phyloP scores from a whole-genome alignment of 169 alveolate species.

The Plasmodium falciparum region DNA sequence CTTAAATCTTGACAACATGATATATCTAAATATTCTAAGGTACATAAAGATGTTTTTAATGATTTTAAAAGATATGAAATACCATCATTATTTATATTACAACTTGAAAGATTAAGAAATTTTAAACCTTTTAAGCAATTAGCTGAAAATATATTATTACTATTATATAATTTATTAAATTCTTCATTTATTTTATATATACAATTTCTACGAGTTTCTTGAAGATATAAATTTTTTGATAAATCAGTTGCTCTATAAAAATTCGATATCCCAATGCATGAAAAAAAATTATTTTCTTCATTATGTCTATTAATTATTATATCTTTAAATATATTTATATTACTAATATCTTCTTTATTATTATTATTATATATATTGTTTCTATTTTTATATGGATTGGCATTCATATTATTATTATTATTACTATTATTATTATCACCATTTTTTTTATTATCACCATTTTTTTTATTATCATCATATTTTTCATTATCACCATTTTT shows the following conservation, averaged over 20 bases:
- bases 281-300: constrained; percentile 41
- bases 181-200: constrained; percentile 43
- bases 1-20: constrained; percentile 22
- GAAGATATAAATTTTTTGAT: constrained; percentile 29
- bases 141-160: constrained; percentile 8
- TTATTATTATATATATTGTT: not conserved
- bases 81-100: constrained; percentile 29
- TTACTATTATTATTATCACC: no score
- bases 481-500: no score
- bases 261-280: constrained; percentile 23
- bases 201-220: constrained; percentile 37
- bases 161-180: constrained; percentile 12
- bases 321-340: constrained; percentile 9
- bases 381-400: no score
- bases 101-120: constrained; percentile 37
- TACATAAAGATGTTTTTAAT: constrained; percentile 18
- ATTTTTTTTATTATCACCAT: no score
- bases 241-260: constrained; percentile 55
- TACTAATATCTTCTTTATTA: constrained; percentile 3
- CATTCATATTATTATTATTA: no score
- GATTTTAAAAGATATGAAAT: constrained; percentile 29
- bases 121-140: constrained; percentile 54
- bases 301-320: constrained; percentile 36
- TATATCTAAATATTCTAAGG: constrained; percentile 51
- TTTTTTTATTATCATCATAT: no score